These are phyloP conservation scores for Aspergillus haitiensis DNA, from an alignment of 495 filamentous ascomycete species.

Conservation along the genomic window DNA sequence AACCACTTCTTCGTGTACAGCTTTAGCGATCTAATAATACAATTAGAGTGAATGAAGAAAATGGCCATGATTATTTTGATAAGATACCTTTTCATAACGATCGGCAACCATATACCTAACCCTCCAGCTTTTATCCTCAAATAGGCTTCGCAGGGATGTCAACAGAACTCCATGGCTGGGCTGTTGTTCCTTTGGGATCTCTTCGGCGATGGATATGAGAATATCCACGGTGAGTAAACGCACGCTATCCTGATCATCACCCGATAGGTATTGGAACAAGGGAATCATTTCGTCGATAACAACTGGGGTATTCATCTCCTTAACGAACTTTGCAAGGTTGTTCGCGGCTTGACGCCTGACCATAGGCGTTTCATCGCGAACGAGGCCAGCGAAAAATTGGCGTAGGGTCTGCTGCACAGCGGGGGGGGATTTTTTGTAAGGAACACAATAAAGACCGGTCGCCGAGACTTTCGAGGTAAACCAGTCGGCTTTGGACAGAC, in stretches of 20 bases:
- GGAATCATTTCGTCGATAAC: conserved; percentile 99
- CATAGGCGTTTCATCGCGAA: conserved; percentile 99
- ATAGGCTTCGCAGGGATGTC: conserved; percentile 83
- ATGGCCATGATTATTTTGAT: conserved; percentile 6
- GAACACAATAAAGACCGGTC: conserved; percentile 87
- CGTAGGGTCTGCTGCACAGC: conserved; percentile 85
- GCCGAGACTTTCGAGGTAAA: conserved; percentile 99
- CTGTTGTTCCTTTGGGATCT: conserved; percentile 96
- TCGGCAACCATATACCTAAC: conserved; percentile 99
- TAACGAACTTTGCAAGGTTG: conserved; percentile 95
- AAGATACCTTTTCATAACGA: conserved; percentile 86
- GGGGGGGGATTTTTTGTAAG: conserved; percentile 83
- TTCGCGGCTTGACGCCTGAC: conserved; percentile 94
- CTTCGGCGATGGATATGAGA: conserved; percentile 93
- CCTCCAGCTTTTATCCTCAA: conserved; percentile 99
- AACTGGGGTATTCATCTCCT: conserved; percentile 85
- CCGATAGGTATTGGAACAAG: conserved; percentile 92
- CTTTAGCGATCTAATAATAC: conserved; percentile 79
- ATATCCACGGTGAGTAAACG: conserved; percentile 94
- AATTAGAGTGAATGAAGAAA: conserved; percentile 19
- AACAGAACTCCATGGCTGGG: conserved; percentile 91
- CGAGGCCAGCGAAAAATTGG: conserved; percentile 85
- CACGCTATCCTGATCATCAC: conserved; percentile 96
- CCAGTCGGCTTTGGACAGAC: conserved; percentile 98
- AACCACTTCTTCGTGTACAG: conserved; percentile 95